A percentile compares a stretch with the other conserved stretches of the same genome.
These are phyloP conservation scores for Xylaria palmicola DNA, from an alignment of 495 filamentous ascomycete species.

Conservation along the genomic window DNA sequence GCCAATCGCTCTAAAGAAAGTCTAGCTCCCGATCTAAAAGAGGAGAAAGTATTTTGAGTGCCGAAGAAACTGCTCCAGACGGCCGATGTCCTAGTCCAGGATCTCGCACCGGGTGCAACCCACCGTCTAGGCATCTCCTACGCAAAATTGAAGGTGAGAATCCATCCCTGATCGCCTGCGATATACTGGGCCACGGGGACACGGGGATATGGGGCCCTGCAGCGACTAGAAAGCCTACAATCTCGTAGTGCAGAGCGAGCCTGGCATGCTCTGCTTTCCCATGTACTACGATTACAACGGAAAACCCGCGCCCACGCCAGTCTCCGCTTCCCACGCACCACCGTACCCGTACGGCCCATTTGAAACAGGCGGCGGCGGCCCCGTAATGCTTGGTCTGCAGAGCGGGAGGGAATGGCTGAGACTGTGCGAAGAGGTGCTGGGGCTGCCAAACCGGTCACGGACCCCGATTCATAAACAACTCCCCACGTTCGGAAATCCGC, in stretches of 20 bases:
- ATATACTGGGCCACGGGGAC: slow-evolving; percentile 56
- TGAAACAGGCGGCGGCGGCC: slow-evolving; percentile 43
- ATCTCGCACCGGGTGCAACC: slow-evolving; percentile 50
- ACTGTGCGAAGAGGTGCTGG: slow-evolving; percentile 43
- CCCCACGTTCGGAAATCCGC: slow-evolving; percentile 34
- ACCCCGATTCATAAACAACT: slow-evolving; percentile 39
- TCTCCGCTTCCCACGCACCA: slow-evolving; percentile 49
- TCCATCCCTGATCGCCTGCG: slow-evolving; percentile 50
- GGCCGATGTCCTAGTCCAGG: slow-evolving; percentile 54
- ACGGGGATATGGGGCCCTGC: slow-evolving; percentile 48
- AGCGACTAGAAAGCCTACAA: slow-evolving; percentile 57
- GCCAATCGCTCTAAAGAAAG: slow-evolving; percentile 54
- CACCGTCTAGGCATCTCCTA: slow-evolving; percentile 48
- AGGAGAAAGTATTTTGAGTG: slow-evolving; percentile 37
- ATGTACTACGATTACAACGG: slow-evolving; percentile 52
- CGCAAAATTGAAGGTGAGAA: slow-evolving; percentile 37
- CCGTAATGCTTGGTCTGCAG: slow-evolving; percentile 56
- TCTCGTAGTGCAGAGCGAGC: slow-evolving; percentile 54
- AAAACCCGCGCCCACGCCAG: slow-evolving; percentile 37
- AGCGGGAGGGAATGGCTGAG: slow-evolving; percentile 54
- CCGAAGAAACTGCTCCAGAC: slow-evolving; percentile 45
- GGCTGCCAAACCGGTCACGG: too few species aligned
- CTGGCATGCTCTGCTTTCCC: slow-evolving; percentile 53
- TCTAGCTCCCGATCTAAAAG: slow-evolving; percentile 50
- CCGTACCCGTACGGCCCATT: slow-evolving; percentile 57